Base-by-base conservation (phyloP, 169 alveolate genomes). In the Neospora caninum region DNA sequence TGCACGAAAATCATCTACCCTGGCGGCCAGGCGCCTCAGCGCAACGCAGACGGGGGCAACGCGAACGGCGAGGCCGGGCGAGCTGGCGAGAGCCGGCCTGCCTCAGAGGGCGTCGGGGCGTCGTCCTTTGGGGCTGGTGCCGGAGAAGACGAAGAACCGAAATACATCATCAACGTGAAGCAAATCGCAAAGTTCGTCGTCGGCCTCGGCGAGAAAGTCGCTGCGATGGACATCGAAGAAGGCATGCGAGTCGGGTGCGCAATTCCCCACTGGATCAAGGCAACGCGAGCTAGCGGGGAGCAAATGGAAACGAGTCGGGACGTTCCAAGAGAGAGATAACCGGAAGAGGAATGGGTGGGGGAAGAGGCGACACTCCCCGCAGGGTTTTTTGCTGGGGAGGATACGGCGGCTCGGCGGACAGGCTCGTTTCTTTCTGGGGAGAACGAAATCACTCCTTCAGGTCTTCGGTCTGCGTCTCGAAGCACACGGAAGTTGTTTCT, bases 181-280 rank as follows among this genome's bases (percentile, higher is more conserved):
- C 99, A 99, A 95, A 97, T 98, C 96, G 99, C 99, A 29, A 99
- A 99, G 95, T 99, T 98, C 95, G 99, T 99, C 31, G 99, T 99
- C 39, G 99, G 97, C 83, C 97, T 99, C 83, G 99, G 99, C 9
- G 99, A 99, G 89, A 99, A 99, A 95, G 99, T 99, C 64, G 99
- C 99, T 38, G 99, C 99, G 64, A 98, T 99, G 43, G 99, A 99
- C 96, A 98, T 99, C 82, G 99, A 99, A 96, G 99, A 99, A 96
- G 99, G 99, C 38, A 99, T 99, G 99, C 97, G 99, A 93, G 99
- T 99, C 1, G 99, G 99, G 91, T 98, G 95, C 53, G 99, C n/a
- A n/a, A n/a, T n/a, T n/a, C n/a, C n/a, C n/a, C n/a, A n/a, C n/a
- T n/a, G n/a, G n/a, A n/a, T n/a, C n/a, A n/a, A n/a, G n/a, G n/a